phyloP scores from a whole-genome alignment of 2,329 filamentous ascomycete genomes.

The Tolypocladium nubicola region DNA sequence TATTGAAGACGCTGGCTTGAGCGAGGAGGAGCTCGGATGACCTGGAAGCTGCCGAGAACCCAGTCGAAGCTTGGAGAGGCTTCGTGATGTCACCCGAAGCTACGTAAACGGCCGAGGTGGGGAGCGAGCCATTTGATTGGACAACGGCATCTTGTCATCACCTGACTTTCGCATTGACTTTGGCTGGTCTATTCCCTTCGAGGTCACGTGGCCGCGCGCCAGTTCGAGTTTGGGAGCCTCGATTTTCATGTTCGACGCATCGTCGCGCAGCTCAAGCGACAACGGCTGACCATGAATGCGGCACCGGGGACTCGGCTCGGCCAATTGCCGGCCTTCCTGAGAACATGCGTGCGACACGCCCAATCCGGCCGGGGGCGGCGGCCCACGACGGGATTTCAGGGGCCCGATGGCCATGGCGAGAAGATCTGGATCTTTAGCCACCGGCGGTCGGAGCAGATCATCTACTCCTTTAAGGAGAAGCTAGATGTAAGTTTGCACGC shows the following conservation, averaged over 20 bases:
- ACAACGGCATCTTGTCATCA: constrained; percentile 14
- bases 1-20: background rate
- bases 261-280: constrained; percentile 8
- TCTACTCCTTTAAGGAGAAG: constrained; percentile 38
- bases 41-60: constrained; percentile 16
- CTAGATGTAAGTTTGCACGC: constrained; percentile 30
- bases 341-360: constrained; percentile 30
- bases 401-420: constrained; percentile 38
- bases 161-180: constrained; percentile 7
- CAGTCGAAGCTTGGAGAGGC: constrained; percentile 18
- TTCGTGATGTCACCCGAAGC: constrained; percentile 23
- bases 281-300: constrained; percentile 25
- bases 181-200: background rate
- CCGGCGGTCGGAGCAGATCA: constrained; percentile 36
- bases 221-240: background rate
- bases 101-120: constrained; percentile 6
- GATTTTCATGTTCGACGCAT: constrained; percentile 7
- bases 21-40: constrained; percentile 7
- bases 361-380: constrained; percentile 13
- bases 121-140: constrained; percentile 12
- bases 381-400: constrained; percentile 13
- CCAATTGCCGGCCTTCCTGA: constrained; percentile 31
- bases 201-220: constrained; percentile 14
- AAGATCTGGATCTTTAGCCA: constrained; percentile 47
- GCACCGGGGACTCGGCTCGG: constrained; percentile 22